These are phyloP conservation scores for Capsicum pubescens DNA, from an alignment of 257 asterid species.

Conservation along the genomic window DNA sequence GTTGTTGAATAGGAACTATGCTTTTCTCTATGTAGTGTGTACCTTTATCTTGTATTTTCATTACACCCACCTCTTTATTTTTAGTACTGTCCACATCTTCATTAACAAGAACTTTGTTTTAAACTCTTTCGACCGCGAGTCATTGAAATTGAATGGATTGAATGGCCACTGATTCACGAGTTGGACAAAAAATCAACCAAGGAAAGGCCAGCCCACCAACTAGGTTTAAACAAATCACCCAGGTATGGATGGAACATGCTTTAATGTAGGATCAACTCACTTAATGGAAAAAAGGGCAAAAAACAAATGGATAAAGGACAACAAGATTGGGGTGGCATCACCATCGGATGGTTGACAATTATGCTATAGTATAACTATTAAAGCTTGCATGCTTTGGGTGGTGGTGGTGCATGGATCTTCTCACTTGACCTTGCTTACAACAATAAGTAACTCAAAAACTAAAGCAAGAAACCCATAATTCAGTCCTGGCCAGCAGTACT, in stretches of 20 bases:
- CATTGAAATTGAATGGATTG: not conserved
- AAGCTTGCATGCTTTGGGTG: not conserved
- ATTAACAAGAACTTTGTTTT: not conserved
- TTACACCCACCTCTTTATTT: not conserved
- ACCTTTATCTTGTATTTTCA: constrained; percentile 5
- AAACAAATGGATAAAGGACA: not conserved
- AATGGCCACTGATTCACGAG: not conserved
- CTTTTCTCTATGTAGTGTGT: not conserved
- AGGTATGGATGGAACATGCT: constrained; percentile 5
- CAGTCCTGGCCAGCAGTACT: constrained; percentile 1
- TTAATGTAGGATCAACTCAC: not conserved
- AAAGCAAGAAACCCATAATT: constrained; percentile 3
- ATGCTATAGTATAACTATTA: not conserved
- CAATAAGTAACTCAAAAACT: constrained; percentile 1
- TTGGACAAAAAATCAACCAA: not conserved
- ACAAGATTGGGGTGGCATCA: constrained; percentile 15
- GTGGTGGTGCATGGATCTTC: not conserved
- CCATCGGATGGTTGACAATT: constrained; percentile 5
- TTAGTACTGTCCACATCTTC: not conserved
- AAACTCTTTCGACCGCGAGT: not conserved
- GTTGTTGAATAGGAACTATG: not conserved
- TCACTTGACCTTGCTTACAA: not conserved
- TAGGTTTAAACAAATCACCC: not conserved
- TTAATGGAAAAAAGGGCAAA: not conserved
- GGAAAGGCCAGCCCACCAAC: not conserved